These are phyloP conservation scores for Bipolaris zeicola DNA, from an alignment of 2,329 filamentous ascomycete species.

Conservation along the genomic window DNA sequence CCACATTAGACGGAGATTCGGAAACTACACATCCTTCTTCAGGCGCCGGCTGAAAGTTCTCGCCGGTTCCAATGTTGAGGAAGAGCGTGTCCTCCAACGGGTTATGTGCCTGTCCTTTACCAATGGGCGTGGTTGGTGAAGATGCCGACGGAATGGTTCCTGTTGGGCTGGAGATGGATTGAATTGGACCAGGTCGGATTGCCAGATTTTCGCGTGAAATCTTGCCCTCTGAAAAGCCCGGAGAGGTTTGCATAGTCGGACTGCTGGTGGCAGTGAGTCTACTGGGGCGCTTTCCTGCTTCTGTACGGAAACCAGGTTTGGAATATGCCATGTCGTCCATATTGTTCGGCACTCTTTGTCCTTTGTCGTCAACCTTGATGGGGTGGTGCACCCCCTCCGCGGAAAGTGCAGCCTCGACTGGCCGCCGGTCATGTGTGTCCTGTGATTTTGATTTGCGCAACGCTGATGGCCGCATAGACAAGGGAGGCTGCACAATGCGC, in stretches of 20 bases:
- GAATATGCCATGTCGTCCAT: constrained; percentile 30
- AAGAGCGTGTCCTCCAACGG: constrained; percentile 69
- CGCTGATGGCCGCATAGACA: constrained; percentile 54
- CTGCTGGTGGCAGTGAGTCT: constrained; percentile 23
- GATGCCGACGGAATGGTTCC: constrained; percentile 15
- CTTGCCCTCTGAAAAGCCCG: constrained; percentile 29
- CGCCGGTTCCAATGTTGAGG: constrained; percentile 76
- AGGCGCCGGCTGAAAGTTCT: constrained; percentile 48
- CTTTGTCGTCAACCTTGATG: constrained; percentile 45
- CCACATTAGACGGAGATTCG: constrained; percentile 82
- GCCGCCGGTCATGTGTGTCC: constrained; percentile 58
- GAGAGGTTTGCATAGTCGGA: constrained; percentile 25
- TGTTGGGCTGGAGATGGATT: constrained; percentile 28
- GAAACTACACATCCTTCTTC: constrained; percentile 64
- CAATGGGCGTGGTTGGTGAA: constrained; percentile 38
- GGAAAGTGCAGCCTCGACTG: constrained; percentile 57
- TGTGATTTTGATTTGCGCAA: constrained; percentile 56
- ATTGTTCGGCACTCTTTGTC: constrained; percentile 23
- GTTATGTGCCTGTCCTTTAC: constrained; percentile 67
- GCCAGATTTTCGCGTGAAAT: constrained; percentile 41
- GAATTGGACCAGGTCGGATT: constrained; percentile 35
- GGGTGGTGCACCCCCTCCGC: constrained; percentile 61
- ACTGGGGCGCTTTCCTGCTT: constrained; percentile 10
- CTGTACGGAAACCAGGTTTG: constrained; percentile 24
- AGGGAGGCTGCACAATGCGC: constrained; percentile 63